Percentiles rank a stretch among this genome's conserved stretches.
Conservation (phyloP, 2,329 filamentous ascomycete species). For the Verticillium klebahnii region DNA sequence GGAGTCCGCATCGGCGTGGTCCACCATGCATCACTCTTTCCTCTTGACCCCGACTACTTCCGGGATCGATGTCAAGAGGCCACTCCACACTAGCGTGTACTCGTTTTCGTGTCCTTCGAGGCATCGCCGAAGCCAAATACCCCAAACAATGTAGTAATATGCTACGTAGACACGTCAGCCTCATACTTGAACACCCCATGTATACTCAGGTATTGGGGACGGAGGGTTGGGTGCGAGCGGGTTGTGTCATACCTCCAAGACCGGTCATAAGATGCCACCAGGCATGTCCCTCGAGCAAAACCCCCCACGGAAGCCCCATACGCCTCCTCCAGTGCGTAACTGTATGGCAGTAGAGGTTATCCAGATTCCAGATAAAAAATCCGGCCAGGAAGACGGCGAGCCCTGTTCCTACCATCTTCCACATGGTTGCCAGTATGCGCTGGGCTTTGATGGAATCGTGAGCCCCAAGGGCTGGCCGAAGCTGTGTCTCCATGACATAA, state of each 20-base stretch:
- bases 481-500: slow-evolving; percentile 61
- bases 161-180: slow-evolving; percentile 34
- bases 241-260: slow-evolving; percentile 40
- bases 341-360: slow-evolving; percentile 69
- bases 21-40: slow-evolving; percentile 9
- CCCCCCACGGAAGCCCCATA: slow-evolving; percentile 74
- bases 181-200: not conserved
- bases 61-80: slow-evolving; percentile 48
- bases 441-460: slow-evolving; percentile 46
- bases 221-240: not conserved
- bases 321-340: slow-evolving; percentile 61
- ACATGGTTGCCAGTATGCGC: slow-evolving; percentile 58
- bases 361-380: slow-evolving; percentile 73
- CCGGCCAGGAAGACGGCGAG: slow-evolving; percentile 68
- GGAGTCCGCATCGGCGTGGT: too few relatives aligned
- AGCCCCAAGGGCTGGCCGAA: slow-evolving; percentile 40
- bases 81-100: slow-evolving; percentile 67
- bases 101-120: slow-evolving; percentile 69
- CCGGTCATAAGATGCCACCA: slow-evolving; percentile 79
- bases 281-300: slow-evolving; percentile 57
- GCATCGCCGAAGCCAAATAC: slow-evolving; percentile 74
- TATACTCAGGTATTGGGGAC: too few relatives aligned
- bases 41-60: slow-evolving; percentile 35
- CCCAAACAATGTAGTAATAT: slow-evolving; percentile 82
- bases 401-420: slow-evolving; percentile 66